Percentiles rank a stretch among this genome's conserved stretches.
Conservation (phyloP, 192 early-diverging fungal genomes). For the Coemansia sp. region DNA sequence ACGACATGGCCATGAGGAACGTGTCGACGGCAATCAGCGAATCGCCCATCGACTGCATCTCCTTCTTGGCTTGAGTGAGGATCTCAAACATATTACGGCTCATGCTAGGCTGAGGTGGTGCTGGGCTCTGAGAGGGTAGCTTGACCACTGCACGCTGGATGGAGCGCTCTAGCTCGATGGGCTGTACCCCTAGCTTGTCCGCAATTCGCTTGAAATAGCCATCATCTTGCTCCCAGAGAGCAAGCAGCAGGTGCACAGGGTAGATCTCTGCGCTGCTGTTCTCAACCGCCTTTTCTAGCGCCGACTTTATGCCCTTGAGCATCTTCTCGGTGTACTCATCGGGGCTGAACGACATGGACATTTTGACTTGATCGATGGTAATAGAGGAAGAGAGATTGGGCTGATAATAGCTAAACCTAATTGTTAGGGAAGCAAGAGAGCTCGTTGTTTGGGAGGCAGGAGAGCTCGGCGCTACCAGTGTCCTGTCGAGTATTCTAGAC, state of each 20-base stretch:
- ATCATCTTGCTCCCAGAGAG: conserved; percentile 80
- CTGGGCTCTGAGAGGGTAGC: conserved; percentile 80
- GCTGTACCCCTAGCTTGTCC: conserved; percentile 82
- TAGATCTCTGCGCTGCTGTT: conserved; percentile 71
- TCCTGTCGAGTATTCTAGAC: no score
- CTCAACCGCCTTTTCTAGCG: conserved; percentile 70
- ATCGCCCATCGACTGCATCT: conserved; percentile 86
- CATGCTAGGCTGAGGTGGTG: conserved; percentile 73
- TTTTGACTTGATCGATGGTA: not conserved
- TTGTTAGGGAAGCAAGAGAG: no score
- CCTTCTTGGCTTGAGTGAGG: conserved; percentile 72
- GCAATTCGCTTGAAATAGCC: conserved; percentile 75
- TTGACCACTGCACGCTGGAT: conserved; percentile 77
- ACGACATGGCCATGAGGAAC: conserved; percentile 78
- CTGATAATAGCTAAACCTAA: no score
- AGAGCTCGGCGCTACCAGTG: no score
- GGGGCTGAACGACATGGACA: conserved; percentile 53
- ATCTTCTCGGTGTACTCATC: conserved; percentile 88
- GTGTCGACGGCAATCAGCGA: conserved; percentile 87
- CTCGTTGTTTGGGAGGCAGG: no score
- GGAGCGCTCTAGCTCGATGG: conserved; percentile 68
- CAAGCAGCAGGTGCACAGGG: conserved; percentile 79
- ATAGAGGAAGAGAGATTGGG: not conserved
- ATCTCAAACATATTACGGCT: conserved; percentile 61
- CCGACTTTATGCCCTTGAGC: conserved; percentile 62